Percentiles rank a stretch among this genome's conserved stretches.
Evolutionary conservation across 2,329 filamentous ascomycete genomes (phyloP).

Genomic region (Aureobasidium sp.): DNA sequence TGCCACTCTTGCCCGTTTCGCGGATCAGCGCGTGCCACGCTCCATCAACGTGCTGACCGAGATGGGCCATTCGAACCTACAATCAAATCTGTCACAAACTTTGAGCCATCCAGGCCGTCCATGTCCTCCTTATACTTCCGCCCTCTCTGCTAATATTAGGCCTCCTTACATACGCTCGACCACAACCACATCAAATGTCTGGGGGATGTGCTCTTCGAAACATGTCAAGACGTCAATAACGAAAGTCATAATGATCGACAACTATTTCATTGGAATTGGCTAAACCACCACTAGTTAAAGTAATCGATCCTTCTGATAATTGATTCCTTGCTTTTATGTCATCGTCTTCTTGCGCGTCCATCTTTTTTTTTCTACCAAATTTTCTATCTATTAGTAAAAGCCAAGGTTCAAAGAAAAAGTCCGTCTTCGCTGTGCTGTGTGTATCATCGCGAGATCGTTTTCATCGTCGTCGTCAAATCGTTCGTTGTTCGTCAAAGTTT

Average conservation of each 20-base stretch:
- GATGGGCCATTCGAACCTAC: too few relatives aligned
- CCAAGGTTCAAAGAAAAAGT: not conserved
- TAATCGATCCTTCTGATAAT: not conserved
- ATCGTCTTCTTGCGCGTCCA: not conserved
- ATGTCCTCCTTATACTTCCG: too few relatives aligned
- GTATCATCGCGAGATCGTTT: not conserved
- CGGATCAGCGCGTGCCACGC: not conserved
- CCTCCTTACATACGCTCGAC: not conserved
- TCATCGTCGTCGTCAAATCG: not conserved
- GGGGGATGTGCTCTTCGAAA: not conserved
- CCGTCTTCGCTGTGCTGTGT: not conserved
- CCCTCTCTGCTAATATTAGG: not conserved
- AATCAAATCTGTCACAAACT: not conserved
- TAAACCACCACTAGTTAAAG: not conserved
- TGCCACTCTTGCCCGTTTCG: not conserved
- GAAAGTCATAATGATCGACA: slow-evolving; percentile 1
- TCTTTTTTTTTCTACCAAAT: not conserved
- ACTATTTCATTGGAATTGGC: not conserved
- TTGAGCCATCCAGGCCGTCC: not conserved
- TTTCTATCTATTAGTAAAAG: not conserved
- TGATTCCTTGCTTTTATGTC: not conserved
- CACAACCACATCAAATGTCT: not conserved
- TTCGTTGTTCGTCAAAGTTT: not conserved
- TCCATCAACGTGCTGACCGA: not conserved
- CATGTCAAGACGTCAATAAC: not conserved